These are phyloP conservation scores for Salvia rosmarinus DNA, from an alignment of 257 asterid species.

Conservation along the genomic window DNA sequence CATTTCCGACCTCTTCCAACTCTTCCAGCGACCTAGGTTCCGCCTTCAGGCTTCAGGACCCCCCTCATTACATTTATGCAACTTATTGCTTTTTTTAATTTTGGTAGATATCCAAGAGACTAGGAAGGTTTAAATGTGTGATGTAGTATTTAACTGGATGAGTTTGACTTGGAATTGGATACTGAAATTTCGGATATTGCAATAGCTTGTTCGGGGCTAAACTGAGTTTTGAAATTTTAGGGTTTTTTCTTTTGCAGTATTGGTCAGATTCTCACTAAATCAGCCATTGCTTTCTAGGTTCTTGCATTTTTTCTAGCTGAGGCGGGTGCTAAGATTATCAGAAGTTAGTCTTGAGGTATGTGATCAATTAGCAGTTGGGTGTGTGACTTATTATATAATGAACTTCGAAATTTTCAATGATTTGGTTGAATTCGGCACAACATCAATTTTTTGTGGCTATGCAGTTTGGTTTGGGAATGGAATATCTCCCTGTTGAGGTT, in stretches of 20 bases:
- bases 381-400: too few species aligned
- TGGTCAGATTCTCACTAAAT: conserved; percentile 1
- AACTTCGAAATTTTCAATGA: conserved; percentile 18
- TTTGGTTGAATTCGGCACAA: conserved; percentile 15
- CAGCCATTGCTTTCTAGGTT: conserved; percentile 7
- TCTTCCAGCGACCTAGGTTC: too few species aligned
- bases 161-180: conserved; percentile 10
- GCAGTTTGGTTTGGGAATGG: conserved; percentile 29
- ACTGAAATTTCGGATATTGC: too few species aligned
- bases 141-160: not conserved
- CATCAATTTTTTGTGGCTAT: conserved; percentile 25
- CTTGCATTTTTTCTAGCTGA: not conserved
- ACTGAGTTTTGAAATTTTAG: too few species aligned
- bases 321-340: not conserved
- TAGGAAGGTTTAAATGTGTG: not conserved
- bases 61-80: too few species aligned
- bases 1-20: conserved; percentile 27
- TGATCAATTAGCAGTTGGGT: too few species aligned
- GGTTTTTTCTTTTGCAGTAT: not conserved
- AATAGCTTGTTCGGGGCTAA: too few species aligned
- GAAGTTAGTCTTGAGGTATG: too few species aligned
- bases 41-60: too few species aligned
- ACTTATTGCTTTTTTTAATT: too few species aligned
- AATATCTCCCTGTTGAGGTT: too few species aligned
- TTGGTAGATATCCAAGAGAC: too few species aligned